Evolutionary conservation across 192 early-diverging fungal species (phyloP).

Genomic region (Umbelopsis isabellina): DNA sequence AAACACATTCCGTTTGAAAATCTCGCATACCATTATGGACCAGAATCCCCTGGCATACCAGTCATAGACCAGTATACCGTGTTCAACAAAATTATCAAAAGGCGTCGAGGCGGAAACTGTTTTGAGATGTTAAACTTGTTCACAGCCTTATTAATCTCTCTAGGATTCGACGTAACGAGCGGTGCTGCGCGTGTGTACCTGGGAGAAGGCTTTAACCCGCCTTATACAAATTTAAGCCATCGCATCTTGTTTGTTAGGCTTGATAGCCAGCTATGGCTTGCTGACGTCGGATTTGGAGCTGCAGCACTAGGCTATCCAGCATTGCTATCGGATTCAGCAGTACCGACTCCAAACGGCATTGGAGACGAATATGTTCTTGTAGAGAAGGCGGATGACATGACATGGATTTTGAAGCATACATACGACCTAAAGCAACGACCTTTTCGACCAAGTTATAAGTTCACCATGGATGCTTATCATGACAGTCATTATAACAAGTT

Average conservation of each 20-base stretch:
- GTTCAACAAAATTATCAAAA: background rate
- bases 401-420: background rate
- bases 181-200: background rate
- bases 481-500: background rate
- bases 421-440: background rate
- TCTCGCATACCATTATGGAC: background rate
- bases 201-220: background rate
- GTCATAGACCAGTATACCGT: background rate
- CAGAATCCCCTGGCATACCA: background rate
- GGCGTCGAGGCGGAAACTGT: background rate
- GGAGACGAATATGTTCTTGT: background rate
- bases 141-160: background rate
- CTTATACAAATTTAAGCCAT: background rate
- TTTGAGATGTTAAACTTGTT: background rate
- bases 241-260: background rate
- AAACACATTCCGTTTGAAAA: background rate
- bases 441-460: background rate
- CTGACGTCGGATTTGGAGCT: background rate
- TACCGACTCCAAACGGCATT: background rate
- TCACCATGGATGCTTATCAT: background rate
- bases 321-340: background rate
- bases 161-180: background rate
- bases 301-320: background rate
- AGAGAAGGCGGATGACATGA: background rate
- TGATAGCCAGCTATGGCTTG: background rate